phyloP scores from a whole-genome alignment of 441 rosid genomes.

The Macaranga tanarius region DNA sequence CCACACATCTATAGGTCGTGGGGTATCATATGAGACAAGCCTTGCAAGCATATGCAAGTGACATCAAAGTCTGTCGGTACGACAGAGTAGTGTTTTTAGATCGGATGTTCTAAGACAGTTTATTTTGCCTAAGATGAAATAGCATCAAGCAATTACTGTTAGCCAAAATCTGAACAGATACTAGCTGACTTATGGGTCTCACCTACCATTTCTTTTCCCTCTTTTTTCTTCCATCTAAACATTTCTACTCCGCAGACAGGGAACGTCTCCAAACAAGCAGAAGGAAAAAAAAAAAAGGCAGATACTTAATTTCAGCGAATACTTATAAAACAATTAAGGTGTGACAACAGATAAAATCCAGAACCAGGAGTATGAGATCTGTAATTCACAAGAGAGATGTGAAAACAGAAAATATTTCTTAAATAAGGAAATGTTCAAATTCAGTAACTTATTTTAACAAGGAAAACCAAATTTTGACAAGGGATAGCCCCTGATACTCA shows the following conservation, averaged over 20 bases:
- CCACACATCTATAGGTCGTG: too few species aligned
- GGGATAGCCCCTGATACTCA: constrained; percentile 11
- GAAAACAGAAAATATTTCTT: background rate
- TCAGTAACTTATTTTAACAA: constrained; percentile 24
- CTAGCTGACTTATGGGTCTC: too few species aligned
- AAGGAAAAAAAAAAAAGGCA: background rate
- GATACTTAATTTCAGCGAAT: background rate
- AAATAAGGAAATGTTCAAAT: background rate
- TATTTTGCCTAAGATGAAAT: background rate
- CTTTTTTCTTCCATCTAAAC: background rate
- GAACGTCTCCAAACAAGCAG: background rate
- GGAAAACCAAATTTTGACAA: constrained; percentile 9
- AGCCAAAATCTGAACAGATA: background rate
- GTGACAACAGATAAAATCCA: background rate
- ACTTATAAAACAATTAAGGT: background rate
- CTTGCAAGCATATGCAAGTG: too few species aligned
- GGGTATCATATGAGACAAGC: too few species aligned
- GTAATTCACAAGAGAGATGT: constrained; percentile 11
- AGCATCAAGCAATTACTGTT: background rate
- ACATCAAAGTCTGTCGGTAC: too few species aligned
- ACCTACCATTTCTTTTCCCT: background rate
- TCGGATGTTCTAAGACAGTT: too few species aligned
- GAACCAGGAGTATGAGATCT: background rate
- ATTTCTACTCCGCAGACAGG: background rate
- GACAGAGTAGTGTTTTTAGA: too few species aligned